phyloP scores from a whole-genome alignment of 768 basidiomycete genomes.

The Phylloporus arenicola region DNA sequence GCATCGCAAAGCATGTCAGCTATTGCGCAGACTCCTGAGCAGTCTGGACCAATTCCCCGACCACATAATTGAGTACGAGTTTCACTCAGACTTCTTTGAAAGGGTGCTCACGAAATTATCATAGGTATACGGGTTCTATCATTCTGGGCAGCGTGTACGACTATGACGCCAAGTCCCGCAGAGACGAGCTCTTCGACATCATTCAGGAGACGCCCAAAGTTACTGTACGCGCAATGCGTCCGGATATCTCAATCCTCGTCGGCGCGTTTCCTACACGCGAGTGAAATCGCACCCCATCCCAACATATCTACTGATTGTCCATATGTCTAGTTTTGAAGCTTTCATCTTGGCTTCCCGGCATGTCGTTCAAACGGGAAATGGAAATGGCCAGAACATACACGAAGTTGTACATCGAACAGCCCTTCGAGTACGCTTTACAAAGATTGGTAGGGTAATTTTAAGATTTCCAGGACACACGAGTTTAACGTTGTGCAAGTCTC shows the following conservation, averaged over 20 bases:
- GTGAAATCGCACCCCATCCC: neutral
- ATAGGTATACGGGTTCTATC: slow-evolving; percentile 18
- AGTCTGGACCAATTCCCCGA: slow-evolving; percentile 29
- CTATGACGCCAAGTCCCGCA: slow-evolving; percentile 8
- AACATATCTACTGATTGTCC: neutral
- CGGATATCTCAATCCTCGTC: slow-evolving; percentile 16
- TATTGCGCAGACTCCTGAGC: slow-evolving; percentile 31
- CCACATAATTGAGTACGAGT: slow-evolving; percentile 31
- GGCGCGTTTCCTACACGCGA: slow-evolving; percentile 15
- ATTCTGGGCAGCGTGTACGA: slow-evolving; percentile 21
- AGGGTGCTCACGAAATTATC: neutral
- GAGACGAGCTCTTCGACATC: slow-evolving; percentile 13
- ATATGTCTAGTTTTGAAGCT: slow-evolving; percentile 12
- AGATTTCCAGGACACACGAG: neutral
- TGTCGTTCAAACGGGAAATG: slow-evolving; percentile 22
- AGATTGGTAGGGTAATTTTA: slow-evolving; percentile 10
- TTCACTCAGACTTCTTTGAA: neutral
- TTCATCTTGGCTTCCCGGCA: slow-evolving; percentile 22
- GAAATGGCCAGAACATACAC: slow-evolving; percentile 8
- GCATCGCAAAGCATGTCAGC: slow-evolving; percentile 25
- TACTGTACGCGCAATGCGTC: slow-evolving; percentile 8
- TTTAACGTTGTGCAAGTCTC: slow-evolving; percentile 8
- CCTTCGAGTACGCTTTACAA: slow-evolving; percentile 14
- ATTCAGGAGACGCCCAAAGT: slow-evolving; percentile 5
- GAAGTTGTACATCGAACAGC: slow-evolving; percentile 12